Conservation (phyloP, 805 yeast genomes). For the Schizosaccharomyces octosporus region DNA sequence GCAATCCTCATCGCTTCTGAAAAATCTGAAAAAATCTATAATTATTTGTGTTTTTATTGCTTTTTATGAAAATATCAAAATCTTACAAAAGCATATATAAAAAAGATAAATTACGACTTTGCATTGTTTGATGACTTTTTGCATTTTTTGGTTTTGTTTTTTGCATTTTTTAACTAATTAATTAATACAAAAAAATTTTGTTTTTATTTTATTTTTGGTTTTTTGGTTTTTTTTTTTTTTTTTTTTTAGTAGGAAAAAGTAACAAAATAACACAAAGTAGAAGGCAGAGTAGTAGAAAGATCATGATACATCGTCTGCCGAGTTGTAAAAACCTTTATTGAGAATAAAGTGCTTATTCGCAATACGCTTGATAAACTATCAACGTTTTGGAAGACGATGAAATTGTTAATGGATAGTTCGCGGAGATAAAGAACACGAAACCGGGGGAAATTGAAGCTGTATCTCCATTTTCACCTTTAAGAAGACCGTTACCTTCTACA, state of each 20-base stretch:
- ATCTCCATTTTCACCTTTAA: constrained; percentile 19
- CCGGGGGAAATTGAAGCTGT: constrained; percentile 16
- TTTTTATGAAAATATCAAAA: no score
- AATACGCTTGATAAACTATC: not conserved
- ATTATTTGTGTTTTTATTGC: no score
- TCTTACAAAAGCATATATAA: no score
- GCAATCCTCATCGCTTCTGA: not conserved
- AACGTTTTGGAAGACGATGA: not conserved
- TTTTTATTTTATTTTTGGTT: not conserved
- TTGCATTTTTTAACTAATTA: not conserved
- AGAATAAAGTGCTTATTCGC: not conserved
- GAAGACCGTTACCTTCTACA: constrained; percentile 54
- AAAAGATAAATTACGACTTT: no score
- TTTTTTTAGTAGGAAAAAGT: not conserved
- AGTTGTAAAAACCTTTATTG: no score
- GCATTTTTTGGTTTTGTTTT: no score
- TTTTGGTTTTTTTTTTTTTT: not conserved
- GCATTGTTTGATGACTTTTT: no score
- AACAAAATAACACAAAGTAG: no score
- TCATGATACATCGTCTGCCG: no score
- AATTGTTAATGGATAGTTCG: not conserved
- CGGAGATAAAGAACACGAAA: not conserved
- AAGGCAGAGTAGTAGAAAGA: no score
- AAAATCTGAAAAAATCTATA: not conserved
- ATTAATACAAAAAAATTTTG: not conserved